phyloP scores from a whole-genome alignment of 805 yeast species.

The Cyberlindnera veronae region DNA sequence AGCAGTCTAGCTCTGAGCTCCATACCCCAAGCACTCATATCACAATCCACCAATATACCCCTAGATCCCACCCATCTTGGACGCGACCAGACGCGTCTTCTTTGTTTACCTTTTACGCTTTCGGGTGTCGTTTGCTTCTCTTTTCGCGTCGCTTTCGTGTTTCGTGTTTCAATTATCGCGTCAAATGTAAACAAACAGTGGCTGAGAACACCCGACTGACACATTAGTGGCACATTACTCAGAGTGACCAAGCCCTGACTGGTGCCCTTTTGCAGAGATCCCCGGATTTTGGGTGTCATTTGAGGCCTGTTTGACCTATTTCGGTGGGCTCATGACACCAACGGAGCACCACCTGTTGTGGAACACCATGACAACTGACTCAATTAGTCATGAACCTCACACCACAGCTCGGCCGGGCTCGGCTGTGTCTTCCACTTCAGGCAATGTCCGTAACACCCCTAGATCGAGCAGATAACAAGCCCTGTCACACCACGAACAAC shows the following conservation, averaged over 20 bases:
- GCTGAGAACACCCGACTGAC: not conserved
- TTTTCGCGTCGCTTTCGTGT: not conserved
- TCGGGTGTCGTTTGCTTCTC: not conserved
- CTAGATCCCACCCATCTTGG: not conserved
- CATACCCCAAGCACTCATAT: not conserved
- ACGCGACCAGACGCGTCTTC: not conserved
- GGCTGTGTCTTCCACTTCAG: too few species aligned
- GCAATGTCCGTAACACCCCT: too few species aligned
- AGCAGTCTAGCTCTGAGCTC: not conserved
- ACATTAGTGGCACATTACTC: not conserved
- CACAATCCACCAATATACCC: not conserved
- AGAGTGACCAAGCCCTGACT: not conserved
- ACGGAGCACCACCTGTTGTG: too few species aligned
- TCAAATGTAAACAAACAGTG: not conserved
- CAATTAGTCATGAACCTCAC: too few species aligned
- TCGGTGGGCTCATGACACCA: too few species aligned
- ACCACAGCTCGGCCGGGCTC: too few species aligned
- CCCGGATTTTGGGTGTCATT: too few species aligned
- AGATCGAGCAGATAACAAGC: too few species aligned
- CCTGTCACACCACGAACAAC: too few species aligned
- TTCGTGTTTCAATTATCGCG: not conserved
- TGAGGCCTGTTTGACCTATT: too few species aligned
- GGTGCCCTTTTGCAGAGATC: not conserved
- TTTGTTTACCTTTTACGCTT: slow-evolving; percentile 1
- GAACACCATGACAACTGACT: too few species aligned